Evolutionary conservation across 768 basidiomycete genomes (phyloP).

Genomic region (Coprinopsis strossmayeri): DNA sequence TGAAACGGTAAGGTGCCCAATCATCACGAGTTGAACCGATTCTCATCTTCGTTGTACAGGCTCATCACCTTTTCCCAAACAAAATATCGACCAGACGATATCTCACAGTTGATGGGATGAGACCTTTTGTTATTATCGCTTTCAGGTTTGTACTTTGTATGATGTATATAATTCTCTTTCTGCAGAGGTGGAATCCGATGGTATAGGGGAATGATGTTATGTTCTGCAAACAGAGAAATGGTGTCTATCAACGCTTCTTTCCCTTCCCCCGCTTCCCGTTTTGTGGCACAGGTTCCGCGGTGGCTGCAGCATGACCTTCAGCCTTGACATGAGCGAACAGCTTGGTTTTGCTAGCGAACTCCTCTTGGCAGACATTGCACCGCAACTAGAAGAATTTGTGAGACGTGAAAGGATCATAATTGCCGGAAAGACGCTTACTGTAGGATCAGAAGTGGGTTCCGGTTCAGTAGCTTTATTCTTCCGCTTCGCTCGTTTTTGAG

Average conservation of each 20-base stretch:
- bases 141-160: background rate
- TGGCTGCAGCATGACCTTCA: slow-evolving; percentile 62
- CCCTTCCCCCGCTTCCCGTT: slow-evolving; percentile 14
- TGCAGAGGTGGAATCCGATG: too few species aligned
- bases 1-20: slow-evolving; percentile 68
- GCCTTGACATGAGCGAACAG: slow-evolving; percentile 69
- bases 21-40: background rate
- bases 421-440: too few species aligned
- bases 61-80: slow-evolving; percentile 94
- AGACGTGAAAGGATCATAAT: too few species aligned
- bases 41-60: slow-evolving; percentile 31
- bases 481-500: background rate
- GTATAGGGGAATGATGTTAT: too few species aligned
- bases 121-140: background rate
- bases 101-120: slow-evolving; percentile 88
- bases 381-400: slow-evolving; percentile 31
- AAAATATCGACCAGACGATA: slow-evolving; percentile 90
- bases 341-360: slow-evolving; percentile 64
- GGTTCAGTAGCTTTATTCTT: background rate
- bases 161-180: too few species aligned
- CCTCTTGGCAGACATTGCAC: slow-evolving; percentile 65
- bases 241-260: slow-evolving; percentile 4
- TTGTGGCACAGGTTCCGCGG: slow-evolving; percentile 11
- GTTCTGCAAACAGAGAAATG: too few species aligned
- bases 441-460: background rate